Evolutionary conservation across 352 stramenopile species (phyloP), one percentile per base, ranked within the genome.

Genomic region (Phytophthora pisi): DNA sequence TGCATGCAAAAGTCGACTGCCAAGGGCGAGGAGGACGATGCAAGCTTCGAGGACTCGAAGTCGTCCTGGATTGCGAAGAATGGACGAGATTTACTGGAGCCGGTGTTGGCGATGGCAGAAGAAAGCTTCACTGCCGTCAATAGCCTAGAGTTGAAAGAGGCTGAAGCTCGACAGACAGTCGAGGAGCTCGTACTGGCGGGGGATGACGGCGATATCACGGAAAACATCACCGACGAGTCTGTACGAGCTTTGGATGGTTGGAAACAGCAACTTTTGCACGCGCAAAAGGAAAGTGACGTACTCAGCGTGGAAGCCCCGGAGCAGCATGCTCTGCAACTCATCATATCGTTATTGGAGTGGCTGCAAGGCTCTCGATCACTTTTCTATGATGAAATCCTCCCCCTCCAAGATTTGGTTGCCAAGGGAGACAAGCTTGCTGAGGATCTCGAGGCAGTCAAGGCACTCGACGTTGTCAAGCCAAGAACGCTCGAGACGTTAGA

Each of bases 341-440:
- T 90, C n/a, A 58, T 89, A 55, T 79, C 86, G 46, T 60, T 93
- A 45, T 62, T 96, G 11, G 76, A 89, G 51, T 96, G 89, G 89
- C 78, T 94, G 24, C 81, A 93, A 59, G 84, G 74, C 38, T 80
- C 87, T 46, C 76, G 87, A 5, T 92, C 84, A 0, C 79, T 95
- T 40, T 93, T 96, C 56, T 93, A 94, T 54, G 85, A 93, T 43
- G 84, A 94, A 30, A 66, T 77, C 57, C 74, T 93, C 8, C 80
- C 88, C 23, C 66, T 93, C 6, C 74, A 82, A 20, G 70, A 89
- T 45, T 74, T 95, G 16, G 85, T 94, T 13, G 61, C 51, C 0
- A 85, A 75, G 16, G 89, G 89, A 5, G 64, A 73, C 13, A 61
- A 66, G 5, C 66, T 95, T 8, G 49, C 71, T 43, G 54, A 70